These are phyloP conservation scores for Bromus sterilis DNA, from an alignment of 176 grass and related monocot genomes.

Conservation along the genomic window DNA sequence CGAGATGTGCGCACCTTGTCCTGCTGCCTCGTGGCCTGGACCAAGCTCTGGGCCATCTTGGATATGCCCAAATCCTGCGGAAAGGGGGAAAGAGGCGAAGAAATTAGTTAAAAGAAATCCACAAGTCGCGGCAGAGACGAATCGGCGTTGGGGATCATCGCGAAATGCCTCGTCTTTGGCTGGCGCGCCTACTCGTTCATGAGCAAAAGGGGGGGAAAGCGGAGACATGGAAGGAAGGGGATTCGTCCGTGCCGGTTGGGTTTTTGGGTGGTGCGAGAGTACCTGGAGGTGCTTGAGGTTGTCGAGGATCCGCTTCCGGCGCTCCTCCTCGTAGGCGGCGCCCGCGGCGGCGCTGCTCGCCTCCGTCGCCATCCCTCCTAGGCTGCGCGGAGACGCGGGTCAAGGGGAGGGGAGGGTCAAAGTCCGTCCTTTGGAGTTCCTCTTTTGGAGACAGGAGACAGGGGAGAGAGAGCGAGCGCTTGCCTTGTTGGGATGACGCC, in stretches of 20 bases:
- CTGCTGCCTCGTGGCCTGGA: constrained; percentile 66
- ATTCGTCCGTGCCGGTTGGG: background rate
- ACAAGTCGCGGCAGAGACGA: background rate
- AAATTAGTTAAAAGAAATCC: background rate
- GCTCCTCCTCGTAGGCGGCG: constrained; percentile 71
- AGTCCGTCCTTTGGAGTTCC: background rate
- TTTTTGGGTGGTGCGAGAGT: background rate
- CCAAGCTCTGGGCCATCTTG: constrained; percentile 78
- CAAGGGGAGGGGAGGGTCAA: background rate
- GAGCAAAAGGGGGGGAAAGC: background rate
- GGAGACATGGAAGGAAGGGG: background rate
- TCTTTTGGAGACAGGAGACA: background rate
- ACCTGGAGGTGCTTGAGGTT: constrained; percentile 95
- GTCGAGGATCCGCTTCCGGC: constrained; percentile 65
- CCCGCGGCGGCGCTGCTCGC: constrained; percentile 6
- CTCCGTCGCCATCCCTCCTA: constrained; percentile 22
- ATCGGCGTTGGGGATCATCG: background rate
- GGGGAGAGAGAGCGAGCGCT: background rate
- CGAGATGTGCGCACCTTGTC: constrained; percentile 32
- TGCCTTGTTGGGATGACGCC: background rate
- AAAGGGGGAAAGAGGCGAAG: background rate
- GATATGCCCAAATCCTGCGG: constrained; percentile 75
- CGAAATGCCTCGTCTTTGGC: background rate
- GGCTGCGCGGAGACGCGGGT: background rate
- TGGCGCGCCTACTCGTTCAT: background rate